Percentiles rank a stretch among this genome's conserved stretches.
Conservation (phyloP, 148 eudicot species). For the Fagopyrum tataricum region DNA sequence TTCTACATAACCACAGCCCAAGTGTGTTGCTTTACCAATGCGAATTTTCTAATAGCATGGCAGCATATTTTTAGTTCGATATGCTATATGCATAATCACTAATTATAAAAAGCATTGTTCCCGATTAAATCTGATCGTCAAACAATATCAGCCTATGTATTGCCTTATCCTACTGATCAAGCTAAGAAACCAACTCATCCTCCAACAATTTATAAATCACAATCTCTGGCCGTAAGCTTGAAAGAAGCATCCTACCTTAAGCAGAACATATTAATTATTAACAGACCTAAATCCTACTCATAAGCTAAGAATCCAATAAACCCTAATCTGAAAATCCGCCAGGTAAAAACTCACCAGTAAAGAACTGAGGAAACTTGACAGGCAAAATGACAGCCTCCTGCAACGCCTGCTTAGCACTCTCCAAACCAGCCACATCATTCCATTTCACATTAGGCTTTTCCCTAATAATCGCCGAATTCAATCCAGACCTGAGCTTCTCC, state of each 20-base stretch:
- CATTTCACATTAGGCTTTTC: constrained; percentile 98
- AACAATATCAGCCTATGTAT: not conserved
- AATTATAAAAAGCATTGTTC: not conserved
- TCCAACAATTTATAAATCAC: not conserved
- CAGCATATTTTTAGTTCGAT: not conserved
- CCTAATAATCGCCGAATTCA: constrained; percentile 83
- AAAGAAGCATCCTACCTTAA: not conserved
- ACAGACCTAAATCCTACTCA: not conserved
- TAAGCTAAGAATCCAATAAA: not conserved
- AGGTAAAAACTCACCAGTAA: constrained; percentile 51
- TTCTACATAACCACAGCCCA: not conserved
- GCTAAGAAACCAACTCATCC: not conserved
- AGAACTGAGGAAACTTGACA: constrained; percentile 94
- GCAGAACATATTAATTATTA: not conserved
- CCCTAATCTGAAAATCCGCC: not conserved
- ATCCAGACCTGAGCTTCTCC: constrained; percentile 79
- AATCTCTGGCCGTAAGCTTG: not conserved
- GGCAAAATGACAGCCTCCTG: constrained; percentile 98
- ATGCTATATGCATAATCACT: not conserved
- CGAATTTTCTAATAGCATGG: not conserved
- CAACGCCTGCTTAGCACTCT: constrained; percentile 93
- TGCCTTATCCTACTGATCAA: no score
- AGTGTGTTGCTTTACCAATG: not conserved
- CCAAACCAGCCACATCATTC: constrained; percentile 94
- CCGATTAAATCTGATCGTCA: not conserved